Evolutionary conservation across 1,284 basidiomycete genomes (phyloP).

Genomic region (Melampsora americana): DNA sequence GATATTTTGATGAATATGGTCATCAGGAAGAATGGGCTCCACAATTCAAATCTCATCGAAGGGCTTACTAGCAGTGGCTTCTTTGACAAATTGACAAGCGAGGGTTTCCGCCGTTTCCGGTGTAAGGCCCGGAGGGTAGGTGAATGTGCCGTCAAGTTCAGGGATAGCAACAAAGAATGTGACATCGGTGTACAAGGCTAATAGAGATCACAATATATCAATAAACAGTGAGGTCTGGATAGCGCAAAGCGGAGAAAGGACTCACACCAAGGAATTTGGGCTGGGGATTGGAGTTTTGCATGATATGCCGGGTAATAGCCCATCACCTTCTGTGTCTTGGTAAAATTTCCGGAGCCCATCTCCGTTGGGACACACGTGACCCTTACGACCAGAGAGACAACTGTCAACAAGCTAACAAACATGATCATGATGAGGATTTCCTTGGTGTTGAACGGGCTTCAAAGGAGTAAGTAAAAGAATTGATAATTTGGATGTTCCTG

Average conservation of each 20-base stretch:
- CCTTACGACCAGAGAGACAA: no score
- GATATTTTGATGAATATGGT: neutral
- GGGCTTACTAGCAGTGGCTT: constrained; percentile 15
- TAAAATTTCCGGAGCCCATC: neutral
- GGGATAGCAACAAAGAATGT: constrained; percentile 24
- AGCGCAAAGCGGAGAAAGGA: neutral
- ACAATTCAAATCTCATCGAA: neutral
- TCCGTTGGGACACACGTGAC: no score
- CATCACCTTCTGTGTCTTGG: constrained; percentile 14
- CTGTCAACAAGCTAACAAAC: no score
- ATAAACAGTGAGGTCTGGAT: no score
- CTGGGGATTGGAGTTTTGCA: neutral
- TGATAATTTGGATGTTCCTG: no score
- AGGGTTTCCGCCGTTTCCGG: neutral
- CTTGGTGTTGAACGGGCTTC: no score
- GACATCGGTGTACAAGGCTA: constrained; percentile 39
- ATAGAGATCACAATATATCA: neutral
- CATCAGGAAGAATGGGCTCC: neutral
- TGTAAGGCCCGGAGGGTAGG: constrained; percentile 5
- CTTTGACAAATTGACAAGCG: constrained; percentile 17
- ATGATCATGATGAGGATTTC: no score
- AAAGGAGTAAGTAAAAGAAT: no score
- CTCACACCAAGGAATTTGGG: constrained; percentile 23
- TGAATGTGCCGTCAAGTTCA: constrained; percentile 1
- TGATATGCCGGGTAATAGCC: constrained; percentile 41